Conservation (phyloP, 805 yeast species). For the Cyberlindnera xylosilytica region DNA sequence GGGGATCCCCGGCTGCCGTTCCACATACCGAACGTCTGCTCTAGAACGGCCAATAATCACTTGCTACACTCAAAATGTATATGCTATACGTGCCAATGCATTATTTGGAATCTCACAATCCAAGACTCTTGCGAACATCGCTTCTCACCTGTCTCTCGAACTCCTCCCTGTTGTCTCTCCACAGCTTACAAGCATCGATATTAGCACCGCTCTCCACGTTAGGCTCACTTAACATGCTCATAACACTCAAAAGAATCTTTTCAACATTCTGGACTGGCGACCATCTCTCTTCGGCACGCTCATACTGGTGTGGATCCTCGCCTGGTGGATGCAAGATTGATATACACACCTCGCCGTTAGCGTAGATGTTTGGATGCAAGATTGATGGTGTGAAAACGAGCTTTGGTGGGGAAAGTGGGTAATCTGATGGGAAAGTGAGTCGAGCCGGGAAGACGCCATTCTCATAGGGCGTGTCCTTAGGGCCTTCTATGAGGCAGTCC, state of each 20-base stretch:
- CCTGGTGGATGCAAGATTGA: constrained; percentile 96
- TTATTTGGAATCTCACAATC: constrained; percentile 49
- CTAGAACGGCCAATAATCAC: too few species aligned
- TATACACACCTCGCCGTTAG: constrained; percentile 94
- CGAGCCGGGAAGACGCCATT: constrained; percentile 84
- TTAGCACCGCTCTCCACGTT: constrained; percentile 96
- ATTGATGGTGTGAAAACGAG: constrained; percentile 76
- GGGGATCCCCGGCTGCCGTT: background rate
- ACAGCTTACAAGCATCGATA: constrained; percentile 71
- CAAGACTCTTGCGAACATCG: constrained; percentile 71
- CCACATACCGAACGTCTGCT: too few species aligned
- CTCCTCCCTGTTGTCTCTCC: constrained; percentile 79
- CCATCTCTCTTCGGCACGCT: constrained; percentile 95
- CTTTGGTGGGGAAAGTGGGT: constrained; percentile 80
- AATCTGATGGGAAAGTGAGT: constrained; percentile 70
- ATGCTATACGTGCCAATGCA: too few species aligned
- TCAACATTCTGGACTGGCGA: constrained; percentile 98
- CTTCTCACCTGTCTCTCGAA: constrained; percentile 62
- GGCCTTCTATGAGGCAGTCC: constrained; percentile 86
- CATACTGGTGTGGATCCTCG: constrained; percentile 95
- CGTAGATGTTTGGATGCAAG: constrained; percentile 90
- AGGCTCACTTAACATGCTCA: constrained; percentile 97
- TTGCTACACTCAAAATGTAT: too few species aligned
- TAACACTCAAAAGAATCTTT: constrained; percentile 86
- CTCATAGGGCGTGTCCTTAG: constrained; percentile 79